phyloP scores from a whole-genome alignment of 495 filamentous ascomycete species.

The Immersiella caudata region DNA sequence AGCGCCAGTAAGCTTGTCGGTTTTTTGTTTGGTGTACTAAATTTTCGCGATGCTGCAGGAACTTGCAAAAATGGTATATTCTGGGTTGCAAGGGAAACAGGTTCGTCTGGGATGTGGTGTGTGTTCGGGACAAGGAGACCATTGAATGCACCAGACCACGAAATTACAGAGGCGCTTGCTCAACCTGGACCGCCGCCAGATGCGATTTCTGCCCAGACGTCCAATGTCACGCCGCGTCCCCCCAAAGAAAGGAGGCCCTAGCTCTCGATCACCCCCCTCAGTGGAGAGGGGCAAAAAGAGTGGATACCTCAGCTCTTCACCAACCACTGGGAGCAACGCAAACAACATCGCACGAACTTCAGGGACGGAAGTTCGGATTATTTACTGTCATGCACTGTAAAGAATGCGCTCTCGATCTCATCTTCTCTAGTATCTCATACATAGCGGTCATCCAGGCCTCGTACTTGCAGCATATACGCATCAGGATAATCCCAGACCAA shows the following conservation, averaged over 20 bases:
- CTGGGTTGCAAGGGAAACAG: conserved; percentile 1
- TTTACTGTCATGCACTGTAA: too few relatives aligned
- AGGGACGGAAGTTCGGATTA: too few relatives aligned
- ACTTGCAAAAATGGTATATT: conserved; percentile 14
- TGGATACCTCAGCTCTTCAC: not conserved
- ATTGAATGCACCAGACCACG: conserved; percentile 1
- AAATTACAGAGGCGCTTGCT: conserved; percentile 22
- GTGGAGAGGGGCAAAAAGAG: conserved; percentile 12
- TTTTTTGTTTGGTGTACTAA: not conserved
- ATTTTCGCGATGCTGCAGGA: conserved; percentile 7
- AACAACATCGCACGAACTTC: not conserved
- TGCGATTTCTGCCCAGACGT: conserved; percentile 18
- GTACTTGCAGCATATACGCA: conserved; percentile 9
- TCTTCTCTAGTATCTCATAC: not conserved
- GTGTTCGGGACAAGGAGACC: conserved; percentile 3
- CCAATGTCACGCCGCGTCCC: not conserved
- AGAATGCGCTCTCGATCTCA: not conserved
- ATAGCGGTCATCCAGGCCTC: not conserved
- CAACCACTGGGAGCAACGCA: not conserved
- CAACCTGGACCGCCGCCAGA: conserved; percentile 14
- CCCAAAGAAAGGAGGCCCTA: conserved; percentile 6
- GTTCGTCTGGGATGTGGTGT: conserved; percentile 5
- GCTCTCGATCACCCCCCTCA: conserved; percentile 8
- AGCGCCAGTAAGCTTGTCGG: not conserved
- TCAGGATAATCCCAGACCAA: conserved; percentile 48